These are phyloP conservation scores for Hanseniaspora lindneri DNA, from an alignment of 805 yeast species.

Conservation along the genomic window DNA sequence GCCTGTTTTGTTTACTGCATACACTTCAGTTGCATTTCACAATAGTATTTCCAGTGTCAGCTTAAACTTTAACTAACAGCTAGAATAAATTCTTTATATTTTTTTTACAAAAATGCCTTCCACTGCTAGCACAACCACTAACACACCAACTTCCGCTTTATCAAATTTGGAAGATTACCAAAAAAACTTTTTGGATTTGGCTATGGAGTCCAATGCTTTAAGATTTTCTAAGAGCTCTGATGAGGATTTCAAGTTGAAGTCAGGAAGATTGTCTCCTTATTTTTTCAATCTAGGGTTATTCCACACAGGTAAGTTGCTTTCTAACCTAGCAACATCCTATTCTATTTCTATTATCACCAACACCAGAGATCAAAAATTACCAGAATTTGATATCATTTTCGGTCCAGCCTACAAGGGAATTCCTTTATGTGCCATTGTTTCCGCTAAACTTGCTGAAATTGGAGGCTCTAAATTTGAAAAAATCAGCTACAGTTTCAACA, in stretches of 20 bases:
- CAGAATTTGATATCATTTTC: constrained; percentile 80
- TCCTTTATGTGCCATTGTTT: constrained; percentile 86
- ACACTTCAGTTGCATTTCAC: too few relatives aligned
- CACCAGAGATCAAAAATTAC: constrained; percentile 40
- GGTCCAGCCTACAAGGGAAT: constrained; percentile 99
- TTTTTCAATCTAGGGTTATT: constrained; percentile 90
- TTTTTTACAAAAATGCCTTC: constrained; percentile 3
- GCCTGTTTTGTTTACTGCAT: not conserved
- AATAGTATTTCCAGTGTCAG: too few relatives aligned
- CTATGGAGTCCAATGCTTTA: constrained; percentile 70
- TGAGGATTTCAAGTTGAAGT: constrained; percentile 78
- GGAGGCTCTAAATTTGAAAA: constrained; percentile 66
- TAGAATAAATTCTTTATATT: not conserved
- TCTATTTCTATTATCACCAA: constrained; percentile 64
- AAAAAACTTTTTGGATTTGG: constrained; percentile 62
- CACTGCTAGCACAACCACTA: not conserved
- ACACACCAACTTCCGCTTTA: constrained; percentile 16
- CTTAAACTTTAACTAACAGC: not conserved
- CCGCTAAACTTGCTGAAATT: constrained; percentile 81
- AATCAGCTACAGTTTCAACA: constrained; percentile 83
- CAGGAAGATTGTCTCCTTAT: constrained; percentile 91
- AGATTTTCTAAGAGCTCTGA: constrained; percentile 36
- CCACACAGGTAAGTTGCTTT: constrained; percentile 63
- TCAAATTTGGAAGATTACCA: constrained; percentile 39
- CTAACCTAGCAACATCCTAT: constrained; percentile 76